A percentile compares a stretch with the other conserved stretches of the same genome.
Conservation (phyloP, 345 rosid genomes). For the Draba incana region DNA sequence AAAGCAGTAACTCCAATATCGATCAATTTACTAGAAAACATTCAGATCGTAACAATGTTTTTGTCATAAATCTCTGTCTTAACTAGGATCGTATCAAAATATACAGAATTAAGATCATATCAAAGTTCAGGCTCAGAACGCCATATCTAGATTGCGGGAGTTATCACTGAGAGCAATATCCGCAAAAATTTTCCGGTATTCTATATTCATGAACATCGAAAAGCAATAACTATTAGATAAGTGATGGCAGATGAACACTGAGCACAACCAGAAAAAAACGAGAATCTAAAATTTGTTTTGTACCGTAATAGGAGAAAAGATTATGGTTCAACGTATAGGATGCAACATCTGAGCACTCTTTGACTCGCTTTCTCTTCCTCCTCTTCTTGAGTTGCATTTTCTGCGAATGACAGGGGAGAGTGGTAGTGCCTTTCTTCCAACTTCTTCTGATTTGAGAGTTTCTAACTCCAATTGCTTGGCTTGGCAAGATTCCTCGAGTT, state of each 20-base stretch:
- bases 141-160: conserved; percentile 36
- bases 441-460: conserved; percentile 44
- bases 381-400: conserved; percentile 58
- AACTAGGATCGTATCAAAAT: no score
- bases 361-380: conserved; percentile 65
- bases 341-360: conserved; percentile 60
- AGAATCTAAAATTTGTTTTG: conserved; percentile 24
- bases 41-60: no score
- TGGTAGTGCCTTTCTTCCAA: conserved; percentile 51
- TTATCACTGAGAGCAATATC: conserved; percentile 53
- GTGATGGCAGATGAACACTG: background rate
- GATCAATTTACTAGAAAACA: no score
- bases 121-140: conserved; percentile 19
- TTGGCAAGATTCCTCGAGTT: conserved; percentile 52
- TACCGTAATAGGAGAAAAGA: conserved; percentile 76
- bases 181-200: conserved; percentile 51
- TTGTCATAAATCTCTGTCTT: no score
- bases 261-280: background rate
- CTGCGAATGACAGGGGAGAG: conserved; percentile 49
- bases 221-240: no score
- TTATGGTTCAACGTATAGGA: conserved; percentile 57
- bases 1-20: no score
- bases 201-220: conserved; percentile 44
- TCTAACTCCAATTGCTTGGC: conserved; percentile 51
- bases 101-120: background rate